phyloP scores from a whole-genome alignment of 2,329 filamentous ascomycete species.

The Parascedosporium putredinis region DNA sequence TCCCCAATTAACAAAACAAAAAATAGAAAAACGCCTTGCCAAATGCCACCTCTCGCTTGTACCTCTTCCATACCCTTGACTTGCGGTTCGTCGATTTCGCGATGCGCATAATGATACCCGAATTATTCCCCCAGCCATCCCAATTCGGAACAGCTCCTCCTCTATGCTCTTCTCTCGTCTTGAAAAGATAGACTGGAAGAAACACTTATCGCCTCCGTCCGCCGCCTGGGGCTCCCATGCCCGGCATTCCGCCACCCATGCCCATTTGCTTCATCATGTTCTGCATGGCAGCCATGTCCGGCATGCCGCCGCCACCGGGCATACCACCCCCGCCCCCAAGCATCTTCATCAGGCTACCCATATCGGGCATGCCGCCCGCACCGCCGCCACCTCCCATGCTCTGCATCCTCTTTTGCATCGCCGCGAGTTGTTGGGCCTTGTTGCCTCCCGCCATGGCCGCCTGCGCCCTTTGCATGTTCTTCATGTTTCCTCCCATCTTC shows the following conservation, averaged over 20 bases:
- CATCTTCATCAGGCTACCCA: slow-evolving; percentile 87
- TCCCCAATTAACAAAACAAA: too few species aligned
- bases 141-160: too few species aligned
- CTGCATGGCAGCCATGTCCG: slow-evolving; percentile 68
- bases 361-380: slow-evolving; percentile 67
- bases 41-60: neutral
- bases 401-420: slow-evolving; percentile 92
- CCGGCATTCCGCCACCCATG: slow-evolving; percentile 37
- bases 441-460: slow-evolving; percentile 84
- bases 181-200: too few species aligned
- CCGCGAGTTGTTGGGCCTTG: slow-evolving; percentile 85
- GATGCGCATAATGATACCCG: too few species aligned
- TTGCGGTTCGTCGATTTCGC: neutral
- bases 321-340: slow-evolving; percentile 59
- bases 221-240: slow-evolving; percentile 22
- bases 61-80: neutral
- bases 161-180: too few species aligned
- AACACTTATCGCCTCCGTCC: slow-evolving; percentile 16
- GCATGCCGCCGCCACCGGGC: slow-evolving; percentile 48
- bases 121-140: too few species aligned
- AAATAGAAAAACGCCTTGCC: slow-evolving; percentile 3
- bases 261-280: slow-evolving; percentile 69
- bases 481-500: slow-evolving; percentile 96
- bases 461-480: slow-evolving; percentile 92
- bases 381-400: slow-evolving; percentile 74